Evolutionary conservation across 2,329 filamentous ascomycete genomes (phyloP).

Genomic region (Fusarium zealandicum): DNA sequence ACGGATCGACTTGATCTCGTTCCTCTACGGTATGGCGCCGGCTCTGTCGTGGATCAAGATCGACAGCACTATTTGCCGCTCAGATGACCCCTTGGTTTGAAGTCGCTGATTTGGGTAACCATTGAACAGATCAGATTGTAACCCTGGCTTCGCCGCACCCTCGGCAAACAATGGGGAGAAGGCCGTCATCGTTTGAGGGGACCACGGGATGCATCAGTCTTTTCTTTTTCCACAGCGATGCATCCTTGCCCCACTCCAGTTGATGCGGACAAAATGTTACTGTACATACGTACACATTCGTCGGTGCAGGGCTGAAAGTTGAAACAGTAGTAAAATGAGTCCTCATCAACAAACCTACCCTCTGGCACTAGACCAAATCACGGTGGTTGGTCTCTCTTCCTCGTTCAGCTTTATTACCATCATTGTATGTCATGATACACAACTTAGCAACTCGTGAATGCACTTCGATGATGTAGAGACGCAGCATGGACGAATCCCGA

Average conservation of each 20-base stretch:
- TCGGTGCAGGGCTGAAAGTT: conserved; percentile 12
- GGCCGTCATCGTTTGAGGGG: too few relatives aligned
- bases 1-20: conserved; percentile 22
- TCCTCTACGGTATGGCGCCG: conserved; percentile 8
- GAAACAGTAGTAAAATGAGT: conserved; percentile 13
- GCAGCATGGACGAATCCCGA: background rate
- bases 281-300: background rate
- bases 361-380: background rate
- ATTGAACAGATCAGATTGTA: conserved; percentile 17
- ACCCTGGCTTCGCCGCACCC: conserved; percentile 17
- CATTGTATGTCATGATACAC: background rate
- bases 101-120: conserved; percentile 21
- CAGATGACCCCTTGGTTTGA: conserved; percentile 23
- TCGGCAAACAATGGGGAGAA: conserved; percentile 13
- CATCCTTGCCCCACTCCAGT: too few relatives aligned
- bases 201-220: too few relatives aligned
- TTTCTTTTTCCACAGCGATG: too few relatives aligned
- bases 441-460: background rate
- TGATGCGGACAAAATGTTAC: background rate
- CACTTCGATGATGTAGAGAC: too few relatives aligned
- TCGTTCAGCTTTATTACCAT: background rate
- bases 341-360: background rate
- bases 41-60: conserved; percentile 21
- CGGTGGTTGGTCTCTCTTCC: background rate
- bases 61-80: conserved; percentile 30